Base-by-base conservation (phyloP, 768 basidiomycete genomes). In the Asterophora parasitica region DNA sequence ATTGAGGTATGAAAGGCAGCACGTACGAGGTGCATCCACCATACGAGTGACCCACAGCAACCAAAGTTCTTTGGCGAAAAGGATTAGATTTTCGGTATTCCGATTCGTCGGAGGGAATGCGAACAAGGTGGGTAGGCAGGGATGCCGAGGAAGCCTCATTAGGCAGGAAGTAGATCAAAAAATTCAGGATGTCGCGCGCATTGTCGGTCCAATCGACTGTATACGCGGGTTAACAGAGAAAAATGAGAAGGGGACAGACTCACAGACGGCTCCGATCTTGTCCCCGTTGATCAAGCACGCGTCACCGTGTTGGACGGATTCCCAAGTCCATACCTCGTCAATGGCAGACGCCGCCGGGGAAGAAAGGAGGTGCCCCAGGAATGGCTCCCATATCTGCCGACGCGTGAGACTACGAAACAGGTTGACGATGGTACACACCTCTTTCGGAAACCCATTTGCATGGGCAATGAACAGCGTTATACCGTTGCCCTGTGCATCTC, bases 381-480 rank as follows among this genome's bases (percentile, higher is more conserved):
- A 74, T 0, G 88, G 81, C 59, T 94, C 89, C 83, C 87, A 95
- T 7, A 78, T 86, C 90, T 94, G 56, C 17, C 37, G 38, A 45
- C 28, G 17, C n/a, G 33, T 13, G 15, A 10, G 26, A 40, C 17
- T 39, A 38, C 19, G 11, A 42, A 16, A 32, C 3, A 42, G 32
- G 4, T 8, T 19, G n/a, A 19, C 17, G 30, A 9, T 16, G 23
- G 16, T 20, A 52, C 78, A 40, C 44, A 82, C 88, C 81, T 94
- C 91, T 62, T 93, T 94, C 39, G 79, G 80, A 56, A 94, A 85
- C 1, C 93, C 92, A 63, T 90, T 94, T 2, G 89, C 90, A 61
- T 94, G 92, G 3, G 80, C 78, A 39, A 88, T 70, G 52, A 93
- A 77, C 43, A 94, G 64, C 0, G 90, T 94, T 8, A 88, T 43